Evolutionary conservation across 192 early-diverging fungal genomes (phyloP).

Genomic region (Linnemannia schmuckeri): DNA sequence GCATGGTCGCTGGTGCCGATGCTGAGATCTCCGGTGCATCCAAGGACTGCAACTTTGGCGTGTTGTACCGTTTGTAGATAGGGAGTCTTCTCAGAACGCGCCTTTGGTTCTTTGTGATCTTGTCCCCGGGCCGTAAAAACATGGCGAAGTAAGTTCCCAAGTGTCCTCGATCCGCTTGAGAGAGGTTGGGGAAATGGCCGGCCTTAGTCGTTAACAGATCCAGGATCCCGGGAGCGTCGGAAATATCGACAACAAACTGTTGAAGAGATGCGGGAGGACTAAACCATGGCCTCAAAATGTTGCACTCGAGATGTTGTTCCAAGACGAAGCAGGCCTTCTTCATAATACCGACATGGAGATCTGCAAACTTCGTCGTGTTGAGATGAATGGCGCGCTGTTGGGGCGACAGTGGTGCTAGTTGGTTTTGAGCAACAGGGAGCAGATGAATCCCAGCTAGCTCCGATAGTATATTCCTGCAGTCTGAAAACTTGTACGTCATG

Average conservation of each 20-base stretch:
- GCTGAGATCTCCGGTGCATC: not conserved
- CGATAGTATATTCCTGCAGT: not conserved
- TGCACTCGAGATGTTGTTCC: slow-evolving; percentile 11
- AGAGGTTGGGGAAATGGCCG: not conserved
- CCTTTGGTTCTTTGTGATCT: not conserved
- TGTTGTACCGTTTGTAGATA: slow-evolving; percentile 8
- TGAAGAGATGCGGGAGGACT: not conserved
- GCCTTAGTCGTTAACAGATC: not conserved
- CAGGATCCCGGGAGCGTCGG: not conserved
- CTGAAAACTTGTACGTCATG: not conserved
- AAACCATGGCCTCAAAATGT: not conserved
- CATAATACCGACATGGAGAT: not conserved
- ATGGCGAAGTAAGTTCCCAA: not conserved
- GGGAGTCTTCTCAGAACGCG: not conserved
- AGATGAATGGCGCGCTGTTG: not conserved
- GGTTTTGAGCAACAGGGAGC: not conserved
- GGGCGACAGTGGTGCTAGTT: slow-evolving; percentile 12
- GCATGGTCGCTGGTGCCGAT: not conserved
- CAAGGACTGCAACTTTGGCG: not conserved
- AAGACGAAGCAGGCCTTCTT: not conserved
- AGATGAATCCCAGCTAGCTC: not conserved
- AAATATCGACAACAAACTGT: slow-evolving; percentile 15
- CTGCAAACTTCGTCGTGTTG: not conserved
- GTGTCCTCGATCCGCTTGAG: not conserved
- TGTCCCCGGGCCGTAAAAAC: not conserved